Evolutionary conservation across 768 basidiomycete species (phyloP), one percentile per base, ranked within the genome.

Genomic region (Suillus subluteus): DNA sequence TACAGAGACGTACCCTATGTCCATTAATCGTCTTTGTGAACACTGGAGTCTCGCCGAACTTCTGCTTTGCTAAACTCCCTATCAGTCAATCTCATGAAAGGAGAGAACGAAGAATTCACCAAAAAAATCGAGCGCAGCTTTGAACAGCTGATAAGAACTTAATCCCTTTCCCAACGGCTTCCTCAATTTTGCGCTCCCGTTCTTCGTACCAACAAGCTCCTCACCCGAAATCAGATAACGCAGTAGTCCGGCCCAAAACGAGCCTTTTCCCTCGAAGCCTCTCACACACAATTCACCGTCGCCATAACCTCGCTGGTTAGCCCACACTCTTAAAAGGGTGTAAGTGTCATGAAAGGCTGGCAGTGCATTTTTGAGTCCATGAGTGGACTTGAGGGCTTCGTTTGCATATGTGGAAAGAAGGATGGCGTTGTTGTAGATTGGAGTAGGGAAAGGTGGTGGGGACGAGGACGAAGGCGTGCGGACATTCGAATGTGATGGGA

Each of bases 81-180:
- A 67, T 77, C 13, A 76, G 63, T 40, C 21, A 13, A 30, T 44
- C 18, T 61, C 41, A 64, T 38, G n/a, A 46, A 32, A 58, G 26
- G 15, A 4, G 56, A 35, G 54, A 58, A 32, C 37, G 44, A 65
- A 16, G 18, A 30, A 37, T 90, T 69, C 73, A 95, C 95, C 86
- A 30, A 98, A 75, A 72, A 96, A 90, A 74, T 96, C 93, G 70
- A 97, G 79, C 1, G 88, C 90, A 41, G 92, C 94, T 70, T 91
- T 87, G 76, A 98, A 91, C 37, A 97, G 82, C 74, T 96, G 95
- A 78, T 97, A 98, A 26, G 93, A 92, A 67, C 94, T 96, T 70
- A 98, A 74, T 2, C 95, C 92, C 65, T 84, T 87, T 6, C 94
- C 96, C 3, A 96, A 73, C 0, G 88, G 84, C 72, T 83, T 88